A percentile compares a stretch with the other conserved stretches of the same genome.
Evolutionary conservation across 2,329 filamentous ascomycete genomes (phyloP).

Genomic region (Epichloe typhina): DNA sequence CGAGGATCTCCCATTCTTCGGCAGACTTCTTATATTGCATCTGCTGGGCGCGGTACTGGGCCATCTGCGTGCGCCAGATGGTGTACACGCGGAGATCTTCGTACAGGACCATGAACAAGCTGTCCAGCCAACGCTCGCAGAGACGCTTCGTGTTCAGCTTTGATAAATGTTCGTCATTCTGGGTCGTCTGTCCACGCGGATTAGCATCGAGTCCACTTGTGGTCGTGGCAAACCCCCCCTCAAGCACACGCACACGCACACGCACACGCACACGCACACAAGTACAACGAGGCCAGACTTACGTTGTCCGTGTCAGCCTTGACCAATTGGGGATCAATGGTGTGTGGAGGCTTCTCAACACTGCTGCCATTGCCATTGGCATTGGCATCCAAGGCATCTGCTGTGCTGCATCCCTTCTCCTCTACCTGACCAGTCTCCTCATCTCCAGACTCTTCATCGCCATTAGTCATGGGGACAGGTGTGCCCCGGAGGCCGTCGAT

Average conservation of each 20-base stretch:
- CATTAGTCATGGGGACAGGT: conserved; percentile 44
- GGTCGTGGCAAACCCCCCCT: background rate
- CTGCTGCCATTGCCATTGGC: conserved; percentile 23
- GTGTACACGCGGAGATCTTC: conserved; percentile 97
- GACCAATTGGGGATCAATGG: conserved; percentile 61
- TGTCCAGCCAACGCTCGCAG: conserved; percentile 95
- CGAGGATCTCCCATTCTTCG: conserved; percentile 96
- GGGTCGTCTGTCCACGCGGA: conserved; percentile 34
- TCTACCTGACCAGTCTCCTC: conserved; percentile 20
- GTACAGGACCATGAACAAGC: conserved; percentile 97
- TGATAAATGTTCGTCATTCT: conserved; percentile 62
- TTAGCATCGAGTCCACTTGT: background rate
- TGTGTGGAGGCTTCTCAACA: conserved; percentile 69
- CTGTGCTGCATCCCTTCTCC: conserved; percentile 18
- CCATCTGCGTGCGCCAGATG: conserved; percentile 97
- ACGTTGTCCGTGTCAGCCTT: conserved; percentile 65
- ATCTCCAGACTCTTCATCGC: conserved; percentile 24
- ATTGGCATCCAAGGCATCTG: conserved; percentile 23
- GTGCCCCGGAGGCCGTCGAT: conserved; percentile 64
- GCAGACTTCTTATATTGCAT: conserved; percentile 94
- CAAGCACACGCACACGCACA: background rate
- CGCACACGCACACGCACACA: background rate
- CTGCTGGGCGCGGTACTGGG: conserved; percentile 84
- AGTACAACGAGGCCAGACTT: conserved; percentile 15
- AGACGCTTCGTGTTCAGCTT: conserved; percentile 94